Conservation (phyloP, 495 filamentous ascomycete genomes). For the Trichoderma reesei region DNA sequence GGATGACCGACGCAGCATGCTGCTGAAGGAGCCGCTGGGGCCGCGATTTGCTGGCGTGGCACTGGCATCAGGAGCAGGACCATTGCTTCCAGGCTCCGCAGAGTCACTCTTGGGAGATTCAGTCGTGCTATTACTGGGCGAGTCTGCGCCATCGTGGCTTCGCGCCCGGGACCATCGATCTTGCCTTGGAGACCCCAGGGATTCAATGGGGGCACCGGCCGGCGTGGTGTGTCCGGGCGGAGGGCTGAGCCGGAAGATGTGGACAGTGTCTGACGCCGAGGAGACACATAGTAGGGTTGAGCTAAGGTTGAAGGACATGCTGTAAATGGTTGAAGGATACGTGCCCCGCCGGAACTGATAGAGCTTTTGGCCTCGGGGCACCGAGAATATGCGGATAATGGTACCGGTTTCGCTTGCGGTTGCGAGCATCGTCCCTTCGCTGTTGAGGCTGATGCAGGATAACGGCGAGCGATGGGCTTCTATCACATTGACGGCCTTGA, state of each 20-base stretch:
- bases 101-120: conserved; percentile 36
- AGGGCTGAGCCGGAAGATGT: conserved; percentile 72
- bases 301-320: conserved; percentile 98
- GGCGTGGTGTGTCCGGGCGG: conserved; percentile 20
- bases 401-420: conserved; percentile 97
- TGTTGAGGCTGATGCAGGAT: conserved; percentile 81
- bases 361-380: conserved; percentile 81
- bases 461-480: conserved; percentile 92
- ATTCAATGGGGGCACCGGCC: conserved; percentile 15
- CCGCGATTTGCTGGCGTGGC: conserved; percentile 36
- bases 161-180: conserved; percentile 37
- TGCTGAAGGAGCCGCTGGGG: conserved; percentile 62
- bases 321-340: conserved; percentile 87
- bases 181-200: conserved; percentile 28
- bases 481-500: conserved; percentile 85
- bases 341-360: conserved; percentile 93
- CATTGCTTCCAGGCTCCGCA: conserved; percentile 20
- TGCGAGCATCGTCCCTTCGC: conserved; percentile 83
- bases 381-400: conserved; percentile 87
- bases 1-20: conserved; percentile 90
- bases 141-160: conserved; percentile 38
- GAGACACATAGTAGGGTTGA: conserved; percentile 91
- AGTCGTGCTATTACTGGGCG: conserved; percentile 32
- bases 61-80: conserved; percentile 20
- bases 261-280: conserved; percentile 93